A percentile compares a stretch with the other conserved stretches of the same genome.
Evolutionary conservation across 73 alveolate species (phyloP).

Genomic region (Blepharisma japonicum): DNA sequence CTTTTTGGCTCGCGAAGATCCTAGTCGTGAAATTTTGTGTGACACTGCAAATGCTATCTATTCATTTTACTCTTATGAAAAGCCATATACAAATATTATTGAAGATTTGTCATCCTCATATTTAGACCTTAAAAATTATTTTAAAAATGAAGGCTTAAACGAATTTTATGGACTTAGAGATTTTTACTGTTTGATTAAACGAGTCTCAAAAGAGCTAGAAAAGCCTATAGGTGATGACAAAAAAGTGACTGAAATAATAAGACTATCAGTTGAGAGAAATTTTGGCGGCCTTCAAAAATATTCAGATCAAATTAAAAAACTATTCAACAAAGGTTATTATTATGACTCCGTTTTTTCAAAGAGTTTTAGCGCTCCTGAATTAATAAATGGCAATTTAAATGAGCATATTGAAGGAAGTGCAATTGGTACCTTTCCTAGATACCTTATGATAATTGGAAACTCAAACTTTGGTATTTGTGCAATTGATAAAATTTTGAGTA

Average conservation of each 20-base stretch:
- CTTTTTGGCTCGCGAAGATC: conserved; percentile 48
- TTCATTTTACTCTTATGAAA: conserved; percentile 26
- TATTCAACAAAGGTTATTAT: background rate
- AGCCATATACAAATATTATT: conserved; percentile 24
- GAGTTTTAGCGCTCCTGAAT: background rate
- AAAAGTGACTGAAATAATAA: background rate
- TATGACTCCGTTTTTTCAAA: too few species aligned
- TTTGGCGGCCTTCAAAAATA: background rate
- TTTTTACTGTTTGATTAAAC: conserved; percentile 52
- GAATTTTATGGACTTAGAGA: conserved; percentile 67
- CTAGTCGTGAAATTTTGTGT: conserved; percentile 47
- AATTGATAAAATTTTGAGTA: too few species aligned
- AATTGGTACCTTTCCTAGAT: background rate
- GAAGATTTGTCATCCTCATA: conserved; percentile 39
- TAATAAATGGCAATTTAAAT: background rate
- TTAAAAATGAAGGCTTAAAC: conserved; percentile 24
- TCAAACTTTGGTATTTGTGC: too few species aligned
- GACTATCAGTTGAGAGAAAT: background rate
- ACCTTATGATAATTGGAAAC: background rate
- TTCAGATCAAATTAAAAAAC: background rate
- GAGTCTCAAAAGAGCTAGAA: conserved; percentile 35
- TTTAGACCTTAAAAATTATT: conserved; percentile 33
- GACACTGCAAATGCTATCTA: conserved; percentile 50
- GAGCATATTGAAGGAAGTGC: background rate
- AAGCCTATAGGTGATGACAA: background rate